These are phyloP conservation scores for Colletotrichum tofieldiae DNA, from an alignment of 2,329 filamentous ascomycete species.

Conservation along the genomic window DNA sequence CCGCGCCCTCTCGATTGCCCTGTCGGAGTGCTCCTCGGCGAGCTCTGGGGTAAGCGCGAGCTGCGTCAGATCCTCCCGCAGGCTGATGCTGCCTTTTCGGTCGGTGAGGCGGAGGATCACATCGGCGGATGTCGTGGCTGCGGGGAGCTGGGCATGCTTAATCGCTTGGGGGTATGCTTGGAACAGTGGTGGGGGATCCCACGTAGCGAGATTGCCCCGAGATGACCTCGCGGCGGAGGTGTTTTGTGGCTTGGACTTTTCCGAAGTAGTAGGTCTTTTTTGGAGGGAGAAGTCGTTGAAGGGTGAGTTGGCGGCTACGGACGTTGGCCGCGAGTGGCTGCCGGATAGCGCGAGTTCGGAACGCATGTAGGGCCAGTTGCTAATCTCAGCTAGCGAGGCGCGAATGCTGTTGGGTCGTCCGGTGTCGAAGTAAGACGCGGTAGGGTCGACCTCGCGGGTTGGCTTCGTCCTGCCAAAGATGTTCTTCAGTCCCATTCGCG, in stretches of 20 bases:
- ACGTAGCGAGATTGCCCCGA: slow-evolving; percentile 60
- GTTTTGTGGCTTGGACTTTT: slow-evolving; percentile 28
- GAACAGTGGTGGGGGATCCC: slow-evolving; percentile 84
- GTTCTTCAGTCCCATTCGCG: slow-evolving; percentile 65
- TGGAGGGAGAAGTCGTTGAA: slow-evolving; percentile 33
- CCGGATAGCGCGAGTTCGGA: slow-evolving; percentile 36
- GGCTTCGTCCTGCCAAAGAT: slow-evolving; percentile 66
- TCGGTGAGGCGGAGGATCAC: slow-evolving; percentile 75
- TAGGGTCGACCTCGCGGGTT: slow-evolving; percentile 53
- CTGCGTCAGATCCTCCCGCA: slow-evolving; percentile 53
- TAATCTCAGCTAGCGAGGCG: slow-evolving; percentile 63
- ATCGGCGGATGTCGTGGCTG: slow-evolving; percentile 79
- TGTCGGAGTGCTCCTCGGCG: slow-evolving; percentile 50
- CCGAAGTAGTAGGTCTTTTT: slow-evolving; percentile 31
- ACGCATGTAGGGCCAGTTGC: slow-evolving; percentile 58
- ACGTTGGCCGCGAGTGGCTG: slow-evolving; percentile 20
- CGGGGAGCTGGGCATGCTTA: slow-evolving; percentile 80
- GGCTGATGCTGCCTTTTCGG: slow-evolving; percentile 60
- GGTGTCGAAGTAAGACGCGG: slow-evolving; percentile 49
- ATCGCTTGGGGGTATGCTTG: slow-evolving; percentile 89
- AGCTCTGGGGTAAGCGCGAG: slow-evolving; percentile 44
- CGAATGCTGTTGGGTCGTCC: slow-evolving; percentile 58
- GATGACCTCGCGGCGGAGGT: slow-evolving; percentile 31
- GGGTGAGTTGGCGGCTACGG: slow-evolving; percentile 31
- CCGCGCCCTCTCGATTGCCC: slow-evolving; percentile 56